Evolutionary conservation across 2,329 filamentous ascomycete genomes (phyloP).

Genomic region (Ophiocordyceps camponoti-leonardi): DNA sequence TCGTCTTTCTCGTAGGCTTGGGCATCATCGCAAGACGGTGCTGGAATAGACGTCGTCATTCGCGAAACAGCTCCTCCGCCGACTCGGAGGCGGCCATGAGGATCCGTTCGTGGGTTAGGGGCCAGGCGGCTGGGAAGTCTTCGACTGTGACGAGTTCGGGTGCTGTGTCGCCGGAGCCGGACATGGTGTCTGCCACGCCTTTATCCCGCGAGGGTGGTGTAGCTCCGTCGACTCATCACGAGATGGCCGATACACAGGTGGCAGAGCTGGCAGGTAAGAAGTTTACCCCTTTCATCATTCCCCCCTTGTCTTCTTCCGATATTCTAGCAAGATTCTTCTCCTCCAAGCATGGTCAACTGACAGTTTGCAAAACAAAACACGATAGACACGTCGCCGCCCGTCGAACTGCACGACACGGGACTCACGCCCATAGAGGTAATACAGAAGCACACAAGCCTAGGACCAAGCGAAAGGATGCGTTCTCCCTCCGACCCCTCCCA

Average conservation of each 20-base stretch:
- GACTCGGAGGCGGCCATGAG: constrained; percentile 26
- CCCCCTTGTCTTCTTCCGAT: no score
- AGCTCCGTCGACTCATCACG: constrained; percentile 9
- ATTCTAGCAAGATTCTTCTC: no score
- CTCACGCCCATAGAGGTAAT: constrained; percentile 22
- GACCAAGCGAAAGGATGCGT: constrained; percentile 3
- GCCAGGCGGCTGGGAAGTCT: constrained; percentile 24
- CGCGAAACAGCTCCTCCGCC: constrained; percentile 8
- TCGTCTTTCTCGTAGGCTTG: constrained; percentile 1
- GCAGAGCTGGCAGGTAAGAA: constrained; percentile 30
- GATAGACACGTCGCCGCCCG: constrained; percentile 23
- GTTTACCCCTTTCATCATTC: not conserved
- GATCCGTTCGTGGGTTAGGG: constrained; percentile 35
- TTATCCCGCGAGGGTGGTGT: not conserved
- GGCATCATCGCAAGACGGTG: constrained; percentile 31
- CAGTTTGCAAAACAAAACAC: not conserved
- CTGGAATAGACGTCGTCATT: constrained; percentile 25
- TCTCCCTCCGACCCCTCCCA: constrained; percentile 5
- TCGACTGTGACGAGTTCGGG: constrained; percentile 25
- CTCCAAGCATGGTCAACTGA: constrained; percentile 1
- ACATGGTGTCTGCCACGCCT: constrained; percentile 14
- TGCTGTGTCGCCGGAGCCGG: constrained; percentile 20
- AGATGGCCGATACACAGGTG: constrained; percentile 26
- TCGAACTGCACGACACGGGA: constrained; percentile 27
- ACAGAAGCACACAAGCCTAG: constrained; percentile 13